Percentiles rank a stretch among this genome's conserved stretches.
These are phyloP conservation scores for Gnomoniopsis sp. DNA, from an alignment of 2,329 filamentous ascomycete genomes.

Conservation along the genomic window DNA sequence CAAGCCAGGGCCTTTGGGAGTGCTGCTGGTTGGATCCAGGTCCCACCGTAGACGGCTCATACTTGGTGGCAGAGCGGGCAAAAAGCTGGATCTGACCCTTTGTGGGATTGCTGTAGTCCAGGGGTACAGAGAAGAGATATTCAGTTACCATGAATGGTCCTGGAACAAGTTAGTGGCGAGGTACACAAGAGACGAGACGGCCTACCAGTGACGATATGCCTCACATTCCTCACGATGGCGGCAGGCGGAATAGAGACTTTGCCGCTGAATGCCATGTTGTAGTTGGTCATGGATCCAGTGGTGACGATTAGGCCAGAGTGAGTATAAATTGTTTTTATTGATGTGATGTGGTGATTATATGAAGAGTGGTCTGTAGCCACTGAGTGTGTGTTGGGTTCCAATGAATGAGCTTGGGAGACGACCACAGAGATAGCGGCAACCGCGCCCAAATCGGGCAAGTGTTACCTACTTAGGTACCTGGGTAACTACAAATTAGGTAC, in stretches of 20 bases:
- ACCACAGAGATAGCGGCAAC: not conserved
- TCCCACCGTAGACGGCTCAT: constrained; percentile 56
- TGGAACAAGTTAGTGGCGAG: constrained; percentile 28
- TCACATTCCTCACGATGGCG: constrained; percentile 6
- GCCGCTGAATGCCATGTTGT: constrained; percentile 4
- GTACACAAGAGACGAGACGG: not conserved
- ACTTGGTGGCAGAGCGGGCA: constrained; percentile 67
- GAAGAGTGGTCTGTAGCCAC: not conserved
- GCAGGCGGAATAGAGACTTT: constrained; percentile 8
- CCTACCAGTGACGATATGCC: constrained; percentile 14
- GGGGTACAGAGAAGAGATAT: constrained; percentile 81
- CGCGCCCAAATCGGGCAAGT: not conserved
- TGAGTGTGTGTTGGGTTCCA: not conserved
- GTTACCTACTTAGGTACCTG: not conserved
- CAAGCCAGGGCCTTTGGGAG: constrained; percentile 30
- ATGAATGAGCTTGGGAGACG: too few relatives aligned
- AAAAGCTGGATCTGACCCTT: constrained; percentile 69
- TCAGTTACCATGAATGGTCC: constrained; percentile 76
- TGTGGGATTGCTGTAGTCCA: constrained; percentile 66
- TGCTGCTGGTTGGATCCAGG: constrained; percentile 31
- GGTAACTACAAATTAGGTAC: too few relatives aligned
- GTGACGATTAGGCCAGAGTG: not conserved
- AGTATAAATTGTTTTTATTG: too few relatives aligned
- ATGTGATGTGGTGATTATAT: not conserved
- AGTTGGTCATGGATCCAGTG: not conserved